A percentile compares a stretch with the other conserved stretches of the same genome.
These are phyloP conservation scores for Trebouxia gelatinosa DNA, from an alignment of 163 green algal species.

Conservation along the genomic window DNA sequence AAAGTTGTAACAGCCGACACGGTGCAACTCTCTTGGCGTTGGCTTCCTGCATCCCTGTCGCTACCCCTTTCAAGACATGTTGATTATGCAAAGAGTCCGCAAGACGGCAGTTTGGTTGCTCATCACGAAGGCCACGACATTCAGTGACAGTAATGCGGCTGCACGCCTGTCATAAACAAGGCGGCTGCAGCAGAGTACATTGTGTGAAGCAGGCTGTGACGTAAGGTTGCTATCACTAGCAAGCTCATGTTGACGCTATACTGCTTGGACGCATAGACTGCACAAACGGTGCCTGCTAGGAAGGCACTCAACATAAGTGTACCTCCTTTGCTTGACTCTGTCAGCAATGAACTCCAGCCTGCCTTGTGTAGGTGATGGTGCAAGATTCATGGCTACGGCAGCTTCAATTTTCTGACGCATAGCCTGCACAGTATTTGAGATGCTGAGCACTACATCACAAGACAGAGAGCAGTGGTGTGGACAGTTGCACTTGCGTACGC, in stretches of 20 bases:
- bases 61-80: too few relatives aligned
- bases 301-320: neutral
- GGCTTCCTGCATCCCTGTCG: too few relatives aligned
- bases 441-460: neutral
- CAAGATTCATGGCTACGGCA: neutral
- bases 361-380: neutral
- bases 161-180: neutral
- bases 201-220: neutral
- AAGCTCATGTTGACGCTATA: neutral
- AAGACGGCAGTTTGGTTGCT: too few relatives aligned
- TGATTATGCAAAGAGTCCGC: too few relatives aligned
- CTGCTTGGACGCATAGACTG: neutral
- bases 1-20: too few relatives aligned
- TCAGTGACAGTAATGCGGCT: neutral
- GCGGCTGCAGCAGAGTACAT: neutral
- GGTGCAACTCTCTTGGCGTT: too few relatives aligned
- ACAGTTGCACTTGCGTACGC: neutral
- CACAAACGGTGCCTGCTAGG: neutral
- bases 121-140: too few relatives aligned
- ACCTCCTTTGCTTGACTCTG: neutral
- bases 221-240: neutral
- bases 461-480: neutral
- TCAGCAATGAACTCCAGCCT: neutral
- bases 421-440: constrained; percentile 2
- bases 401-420: neutral